phyloP scores from a whole-genome alignment of 2,329 filamentous ascomycete species.

The Diaporthe humulicola region DNA sequence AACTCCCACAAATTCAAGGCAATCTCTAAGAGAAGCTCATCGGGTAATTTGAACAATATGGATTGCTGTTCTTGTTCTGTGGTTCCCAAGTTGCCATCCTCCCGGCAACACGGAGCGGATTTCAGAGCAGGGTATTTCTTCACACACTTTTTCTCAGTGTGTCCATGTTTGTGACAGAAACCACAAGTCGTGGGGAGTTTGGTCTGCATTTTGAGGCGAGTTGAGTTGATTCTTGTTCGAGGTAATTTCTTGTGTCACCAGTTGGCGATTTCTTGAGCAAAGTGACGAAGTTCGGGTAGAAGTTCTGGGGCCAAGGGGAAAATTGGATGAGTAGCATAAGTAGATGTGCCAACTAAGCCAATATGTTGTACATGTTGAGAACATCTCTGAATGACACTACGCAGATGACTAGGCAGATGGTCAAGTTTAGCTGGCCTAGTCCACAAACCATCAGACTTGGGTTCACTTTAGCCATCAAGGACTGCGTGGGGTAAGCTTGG shows the following conservation, averaged over 20 bases:
- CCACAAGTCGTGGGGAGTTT: not conserved
- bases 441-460: not conserved
- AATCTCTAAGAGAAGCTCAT: not conserved
- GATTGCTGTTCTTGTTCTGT: not conserved
- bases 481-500: not conserved
- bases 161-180: not conserved
- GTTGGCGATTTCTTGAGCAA: not conserved
- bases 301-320: not conserved
- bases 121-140: not conserved
- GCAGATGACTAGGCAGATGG: not conserved
- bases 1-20: not conserved
- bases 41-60: not conserved
- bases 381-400: not conserved
- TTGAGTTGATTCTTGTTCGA: not conserved
- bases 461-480: not conserved
- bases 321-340: not conserved
- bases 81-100: no score
- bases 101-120: not conserved
- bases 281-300: not conserved
- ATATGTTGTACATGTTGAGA: not conserved
- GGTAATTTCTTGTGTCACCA: not conserved
- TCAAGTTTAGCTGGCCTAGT: not conserved
- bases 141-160: not conserved
- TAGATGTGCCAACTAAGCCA: not conserved
- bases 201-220: not conserved